Evolutionary conservation across 2,329 filamentous ascomycete genomes (phyloP).

Genomic region (Cercospora beticola): DNA sequence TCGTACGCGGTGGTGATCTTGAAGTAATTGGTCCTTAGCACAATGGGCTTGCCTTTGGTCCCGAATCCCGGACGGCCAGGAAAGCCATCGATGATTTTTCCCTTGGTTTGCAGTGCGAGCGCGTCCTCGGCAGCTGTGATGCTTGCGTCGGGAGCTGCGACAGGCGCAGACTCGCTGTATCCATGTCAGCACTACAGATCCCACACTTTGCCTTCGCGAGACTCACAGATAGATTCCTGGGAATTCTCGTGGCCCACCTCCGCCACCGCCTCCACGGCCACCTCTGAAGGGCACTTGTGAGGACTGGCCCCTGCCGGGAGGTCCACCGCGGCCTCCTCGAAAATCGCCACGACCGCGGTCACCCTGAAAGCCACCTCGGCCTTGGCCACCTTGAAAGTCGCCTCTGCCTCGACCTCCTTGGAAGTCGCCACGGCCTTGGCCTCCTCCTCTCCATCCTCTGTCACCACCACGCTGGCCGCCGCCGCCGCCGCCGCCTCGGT

Average conservation of each 20-base stretch:
- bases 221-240: slow-evolving; percentile 32
- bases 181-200: slow-evolving; percentile 27
- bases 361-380: slow-evolving; percentile 30
- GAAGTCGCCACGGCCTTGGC: slow-evolving; percentile 15
- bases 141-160: slow-evolving; percentile 27
- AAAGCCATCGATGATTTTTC: slow-evolving; percentile 35
- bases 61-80: slow-evolving; percentile 42
- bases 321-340: slow-evolving; percentile 27
- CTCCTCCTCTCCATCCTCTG: slow-evolving; percentile 18
- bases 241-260: slow-evolving; percentile 11
- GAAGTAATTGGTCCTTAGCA: slow-evolving; percentile 48
- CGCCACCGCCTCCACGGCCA: slow-evolving; percentile 22
- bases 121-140: slow-evolving; percentile 31
- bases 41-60: slow-evolving; percentile 39
- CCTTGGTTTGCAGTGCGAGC: slow-evolving; percentile 27
- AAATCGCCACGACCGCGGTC: slow-evolving; percentile 27
- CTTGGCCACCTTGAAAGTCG: slow-evolving; percentile 18
- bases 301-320: slow-evolving; percentile 16
- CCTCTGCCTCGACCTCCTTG: slow-evolving; percentile 16
- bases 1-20: slow-evolving; percentile 41
- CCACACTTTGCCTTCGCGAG: neutral
- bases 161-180: slow-evolving; percentile 20
- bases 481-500: slow-evolving; percentile 14
- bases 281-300: slow-evolving; percentile 24
- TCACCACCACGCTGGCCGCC: slow-evolving; percentile 17